Base-by-base conservation (phyloP, 345 rosid genomes). In the Angophora floribunda region DNA sequence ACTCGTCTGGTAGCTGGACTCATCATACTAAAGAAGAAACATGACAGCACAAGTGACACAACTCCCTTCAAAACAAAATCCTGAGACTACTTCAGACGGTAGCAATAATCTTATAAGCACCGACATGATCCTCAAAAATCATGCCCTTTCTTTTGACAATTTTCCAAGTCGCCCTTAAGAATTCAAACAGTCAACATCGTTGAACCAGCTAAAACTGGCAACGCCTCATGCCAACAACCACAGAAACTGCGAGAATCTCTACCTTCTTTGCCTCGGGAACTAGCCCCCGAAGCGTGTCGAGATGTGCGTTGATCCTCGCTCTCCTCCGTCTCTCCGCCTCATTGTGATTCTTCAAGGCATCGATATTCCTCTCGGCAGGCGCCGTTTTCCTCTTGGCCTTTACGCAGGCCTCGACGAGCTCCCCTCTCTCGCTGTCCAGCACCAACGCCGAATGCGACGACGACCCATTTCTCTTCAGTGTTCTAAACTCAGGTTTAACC, bases 321-420 rank as follows among this genome's bases (percentile, higher is more conserved):
- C 96, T 91, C 44, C 96, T 89, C 87, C 90, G 88, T 91, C 94
- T 92, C 89, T 94, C 96, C 3, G 96, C 94, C 90, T 93, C 94
- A 36, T 93, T 90, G 88, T 94, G 96, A 87, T 91, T 94, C 93
- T 91, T 93, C 89, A 91, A 91, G 88, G 96, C 94, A 50, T 89
- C 91, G 86, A 91, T 45, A 59, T 87, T 85, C 91, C 89, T 93
- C 86, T 92, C 47, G 91, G 86, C 47, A 26, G 87, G 63, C 50
- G 86, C 67, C 24, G 85, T 91, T 47, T 89, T 90, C 88, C 86
- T 90, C 85, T 82, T 91, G 85, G 87, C 51, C 21, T 52, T 91
- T 53, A 85, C 87, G 36, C 89, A 90, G 16, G 93, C 91, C 88
- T 90, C 87, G 63, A 94, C 92, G 6, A 93, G 92, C 88, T 92